phyloP scores from a whole-genome alignment of 352 stramenopile genomes.

The Phytopythium delawarense region DNA sequence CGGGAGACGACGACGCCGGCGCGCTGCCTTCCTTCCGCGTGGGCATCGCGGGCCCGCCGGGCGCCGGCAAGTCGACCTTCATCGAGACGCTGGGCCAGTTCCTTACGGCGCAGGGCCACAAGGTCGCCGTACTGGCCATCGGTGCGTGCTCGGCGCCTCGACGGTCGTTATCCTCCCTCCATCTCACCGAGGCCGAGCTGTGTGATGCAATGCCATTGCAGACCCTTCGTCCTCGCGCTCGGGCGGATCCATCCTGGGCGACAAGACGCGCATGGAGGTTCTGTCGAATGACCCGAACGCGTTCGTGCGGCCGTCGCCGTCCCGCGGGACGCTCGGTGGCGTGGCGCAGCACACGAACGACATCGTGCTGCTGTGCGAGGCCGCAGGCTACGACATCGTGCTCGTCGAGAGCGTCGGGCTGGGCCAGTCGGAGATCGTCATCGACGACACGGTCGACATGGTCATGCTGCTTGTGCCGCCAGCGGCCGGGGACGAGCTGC shows the following conservation, averaged over 20 bases:
- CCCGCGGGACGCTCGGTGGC: constrained; percentile 73
- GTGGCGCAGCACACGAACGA: constrained; percentile 84
- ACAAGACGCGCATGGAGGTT: constrained; percentile 97
- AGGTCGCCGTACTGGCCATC: constrained; percentile 94
- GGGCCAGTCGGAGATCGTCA: constrained; percentile 96
- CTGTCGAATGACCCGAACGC: constrained; percentile 90
- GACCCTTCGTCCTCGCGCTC: constrained; percentile 95
- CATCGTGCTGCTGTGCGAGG: constrained; percentile 93
- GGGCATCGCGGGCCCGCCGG: constrained; percentile 89
- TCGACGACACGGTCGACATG: constrained; percentile 96
- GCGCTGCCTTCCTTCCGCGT: constrained; percentile 74
- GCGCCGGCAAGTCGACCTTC: constrained; percentile 97
- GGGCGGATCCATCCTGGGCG: constrained; percentile 96
- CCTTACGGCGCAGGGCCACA: constrained; percentile 76
- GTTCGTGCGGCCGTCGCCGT: constrained; percentile 92
- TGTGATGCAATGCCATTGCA: background rate
- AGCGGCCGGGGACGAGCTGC: constrained; percentile 94
- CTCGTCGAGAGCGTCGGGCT: constrained; percentile 97
- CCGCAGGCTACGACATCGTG: constrained; percentile 92
- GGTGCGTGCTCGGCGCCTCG: constrained; percentile 14
- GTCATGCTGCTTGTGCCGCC: constrained; percentile 94
- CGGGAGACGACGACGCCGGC: constrained; percentile 17
- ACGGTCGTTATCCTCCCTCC: too few species aligned
- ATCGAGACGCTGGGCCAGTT: constrained; percentile 94
- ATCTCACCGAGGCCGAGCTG: too few species aligned